These are phyloP conservation scores for Mucor velutinosus DNA, from an alignment of 371 early-diverging fungal species.

Conservation along the genomic window DNA sequence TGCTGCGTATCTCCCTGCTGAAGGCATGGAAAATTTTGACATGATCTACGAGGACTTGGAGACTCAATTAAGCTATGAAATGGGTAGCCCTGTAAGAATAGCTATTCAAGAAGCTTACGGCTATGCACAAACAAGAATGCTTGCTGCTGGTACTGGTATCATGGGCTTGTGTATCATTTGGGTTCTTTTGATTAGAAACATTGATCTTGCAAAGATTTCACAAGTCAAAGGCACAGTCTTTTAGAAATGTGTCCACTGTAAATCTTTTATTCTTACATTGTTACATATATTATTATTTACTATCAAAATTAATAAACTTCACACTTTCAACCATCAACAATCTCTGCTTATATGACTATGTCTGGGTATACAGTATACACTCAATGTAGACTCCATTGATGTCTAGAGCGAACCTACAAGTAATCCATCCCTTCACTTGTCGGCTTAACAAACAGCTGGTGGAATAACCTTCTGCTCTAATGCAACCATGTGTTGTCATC, in stretches of 20 bases:
- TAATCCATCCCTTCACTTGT: neutral
- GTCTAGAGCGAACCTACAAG: too few relatives aligned
- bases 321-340: too few relatives aligned
- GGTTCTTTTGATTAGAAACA: slow-evolving; percentile 14
- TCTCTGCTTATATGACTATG: too few relatives aligned
- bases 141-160: slow-evolving; percentile 18
- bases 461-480: neutral
- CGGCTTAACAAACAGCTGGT: neutral
- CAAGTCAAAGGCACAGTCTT: slow-evolving; percentile 14
- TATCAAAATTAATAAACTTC: too few relatives aligned
- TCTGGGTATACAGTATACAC: too few relatives aligned
- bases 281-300: neutral
- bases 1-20: slow-evolving; percentile 15
- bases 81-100: slow-evolving; percentile 10
- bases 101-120: slow-evolving; percentile 19
- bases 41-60: slow-evolving; percentile 13
- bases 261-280: neutral
- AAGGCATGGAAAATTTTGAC: neutral
- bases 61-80: slow-evolving; percentile 11
- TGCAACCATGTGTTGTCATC: neutral
- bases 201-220: slow-evolving; percentile 13
- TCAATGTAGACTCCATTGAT: too few relatives aligned
- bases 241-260: neutral
- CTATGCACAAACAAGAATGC: slow-evolving; percentile 20
- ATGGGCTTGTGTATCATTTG: slow-evolving; percentile 11